Evolutionary conservation across 306 rosid species (phyloP).

Genomic region (Acmispon strigosus): DNA sequence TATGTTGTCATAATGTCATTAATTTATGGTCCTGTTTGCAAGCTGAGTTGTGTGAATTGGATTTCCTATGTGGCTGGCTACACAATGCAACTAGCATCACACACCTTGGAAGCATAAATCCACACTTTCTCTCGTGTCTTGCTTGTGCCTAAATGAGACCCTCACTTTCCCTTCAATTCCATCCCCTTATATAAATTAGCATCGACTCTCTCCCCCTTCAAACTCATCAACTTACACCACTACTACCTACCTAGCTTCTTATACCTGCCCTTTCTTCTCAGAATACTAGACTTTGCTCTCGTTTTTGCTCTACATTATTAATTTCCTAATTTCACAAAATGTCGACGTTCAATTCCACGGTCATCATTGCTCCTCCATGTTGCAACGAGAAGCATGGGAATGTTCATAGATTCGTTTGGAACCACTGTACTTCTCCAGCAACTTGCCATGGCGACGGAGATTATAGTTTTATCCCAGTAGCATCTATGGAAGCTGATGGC

Average conservation of each 20-base stretch:
- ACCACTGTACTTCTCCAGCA: background rate
- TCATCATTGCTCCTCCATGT: background rate
- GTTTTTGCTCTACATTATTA: too few species aligned
- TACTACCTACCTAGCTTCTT: background rate
- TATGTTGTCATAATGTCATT: background rate
- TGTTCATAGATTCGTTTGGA: too few species aligned
- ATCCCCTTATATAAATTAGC: background rate
- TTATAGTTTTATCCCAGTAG: background rate
- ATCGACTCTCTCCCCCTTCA: background rate
- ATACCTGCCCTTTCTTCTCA: too few species aligned
- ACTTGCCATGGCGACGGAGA: background rate
- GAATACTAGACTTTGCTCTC: too few species aligned
- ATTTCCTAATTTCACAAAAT: background rate
- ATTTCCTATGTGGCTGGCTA: conserved; percentile 11
- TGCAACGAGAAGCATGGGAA: background rate
- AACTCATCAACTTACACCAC: conserved; percentile 9
- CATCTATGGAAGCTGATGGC: background rate
- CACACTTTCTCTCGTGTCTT: conserved; percentile 21
- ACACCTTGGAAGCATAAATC: background rate
- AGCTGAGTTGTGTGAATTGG: conserved; percentile 6
- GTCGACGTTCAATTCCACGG: background rate
- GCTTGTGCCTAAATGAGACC: background rate
- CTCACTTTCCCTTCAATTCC: background rate
- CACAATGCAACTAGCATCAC: background rate
- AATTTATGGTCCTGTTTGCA: background rate